Evolutionary conservation across 169 alveolate species (phyloP).

Genomic region (Cryptosporidium meleagridis): DNA sequence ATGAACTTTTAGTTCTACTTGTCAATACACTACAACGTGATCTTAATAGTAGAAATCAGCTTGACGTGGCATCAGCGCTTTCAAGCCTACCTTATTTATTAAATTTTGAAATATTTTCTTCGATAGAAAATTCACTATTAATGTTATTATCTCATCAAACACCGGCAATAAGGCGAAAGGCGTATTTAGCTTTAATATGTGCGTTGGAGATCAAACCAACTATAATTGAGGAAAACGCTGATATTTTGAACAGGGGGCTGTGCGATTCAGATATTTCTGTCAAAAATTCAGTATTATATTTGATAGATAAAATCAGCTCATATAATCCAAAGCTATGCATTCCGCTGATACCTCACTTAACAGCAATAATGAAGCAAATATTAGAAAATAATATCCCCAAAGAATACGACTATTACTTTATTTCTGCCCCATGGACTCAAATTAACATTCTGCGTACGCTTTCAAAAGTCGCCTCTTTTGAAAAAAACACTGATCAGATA

Average conservation of each 20-base stretch:
- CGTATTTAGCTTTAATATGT: conserved; percentile 86
- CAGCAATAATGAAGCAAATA: conserved; percentile 91
- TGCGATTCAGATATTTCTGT: conserved; percentile 95
- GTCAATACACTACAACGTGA: conserved; percentile 92
- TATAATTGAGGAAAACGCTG: conserved; percentile 79
- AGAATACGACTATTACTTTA: conserved; percentile 93
- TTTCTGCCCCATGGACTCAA: conserved; percentile 98
- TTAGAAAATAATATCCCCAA: conserved; percentile 92
- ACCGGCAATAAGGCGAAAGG: conserved; percentile 92
- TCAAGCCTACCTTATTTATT: conserved; percentile 88
- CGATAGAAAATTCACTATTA: conserved; percentile 86
- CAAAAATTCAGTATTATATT: conserved; percentile 90
- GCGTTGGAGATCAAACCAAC: conserved; percentile 81
- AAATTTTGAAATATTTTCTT: conserved; percentile 88
- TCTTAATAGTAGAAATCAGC: conserved; percentile 86
- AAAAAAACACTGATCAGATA: conserved; percentile 87
- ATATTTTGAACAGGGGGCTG: conserved; percentile 86
- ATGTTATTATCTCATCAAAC: conserved; percentile 86
- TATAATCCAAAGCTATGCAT: conserved; percentile 64
- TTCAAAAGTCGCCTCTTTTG: conserved; percentile 85
- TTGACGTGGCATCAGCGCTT: conserved; percentile 90
- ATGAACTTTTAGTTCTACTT: conserved; percentile 90
- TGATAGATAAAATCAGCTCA: conserved; percentile 78
- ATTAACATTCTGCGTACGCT: conserved; percentile 83
- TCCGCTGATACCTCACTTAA: conserved; percentile 85